A percentile compares a stretch with the other conserved stretches of the same genome.
phyloP scores from a whole-genome alignment of 2,329 filamentous ascomycete species.

The Fusarium tuaranense region DNA sequence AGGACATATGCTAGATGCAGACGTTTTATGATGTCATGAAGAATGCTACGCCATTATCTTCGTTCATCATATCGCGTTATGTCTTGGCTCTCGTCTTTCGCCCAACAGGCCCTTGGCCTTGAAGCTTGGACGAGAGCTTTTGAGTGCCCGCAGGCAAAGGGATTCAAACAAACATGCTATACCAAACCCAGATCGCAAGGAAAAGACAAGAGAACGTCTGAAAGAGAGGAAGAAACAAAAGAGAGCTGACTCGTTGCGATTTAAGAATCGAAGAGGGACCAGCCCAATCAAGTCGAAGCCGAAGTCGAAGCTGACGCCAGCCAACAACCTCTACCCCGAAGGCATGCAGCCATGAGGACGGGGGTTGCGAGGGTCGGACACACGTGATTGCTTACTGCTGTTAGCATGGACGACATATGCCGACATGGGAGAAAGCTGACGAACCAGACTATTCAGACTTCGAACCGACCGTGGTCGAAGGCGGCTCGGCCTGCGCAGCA shows the following conservation, averaged over 20 bases:
- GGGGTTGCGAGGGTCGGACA: background rate
- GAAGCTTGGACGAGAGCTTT: background rate
- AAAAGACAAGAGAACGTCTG: background rate
- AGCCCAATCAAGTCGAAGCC: background rate
- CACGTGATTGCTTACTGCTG: background rate
- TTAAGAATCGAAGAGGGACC: background rate
- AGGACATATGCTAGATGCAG: background rate
- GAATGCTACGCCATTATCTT: background rate
- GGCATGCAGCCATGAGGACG: background rate
- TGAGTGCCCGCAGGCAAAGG: background rate
- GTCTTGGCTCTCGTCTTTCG: background rate
- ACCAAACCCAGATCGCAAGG: background rate
- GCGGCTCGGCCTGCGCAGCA: background rate
- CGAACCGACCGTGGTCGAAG: constrained; percentile 5
- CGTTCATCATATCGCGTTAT: background rate
- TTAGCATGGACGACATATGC: background rate
- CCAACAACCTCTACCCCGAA: background rate
- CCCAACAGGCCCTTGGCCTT: background rate
- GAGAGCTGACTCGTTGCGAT: background rate
- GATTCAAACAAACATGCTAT: background rate
- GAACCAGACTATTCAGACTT: background rate
- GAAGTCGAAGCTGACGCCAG: background rate
- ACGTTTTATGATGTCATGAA: background rate
- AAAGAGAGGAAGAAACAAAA: background rate
- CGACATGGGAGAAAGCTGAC: background rate